Evolutionary conservation across 2,329 filamentous ascomycete species (phyloP).

Genomic region (Rosellinia necatrix): DNA sequence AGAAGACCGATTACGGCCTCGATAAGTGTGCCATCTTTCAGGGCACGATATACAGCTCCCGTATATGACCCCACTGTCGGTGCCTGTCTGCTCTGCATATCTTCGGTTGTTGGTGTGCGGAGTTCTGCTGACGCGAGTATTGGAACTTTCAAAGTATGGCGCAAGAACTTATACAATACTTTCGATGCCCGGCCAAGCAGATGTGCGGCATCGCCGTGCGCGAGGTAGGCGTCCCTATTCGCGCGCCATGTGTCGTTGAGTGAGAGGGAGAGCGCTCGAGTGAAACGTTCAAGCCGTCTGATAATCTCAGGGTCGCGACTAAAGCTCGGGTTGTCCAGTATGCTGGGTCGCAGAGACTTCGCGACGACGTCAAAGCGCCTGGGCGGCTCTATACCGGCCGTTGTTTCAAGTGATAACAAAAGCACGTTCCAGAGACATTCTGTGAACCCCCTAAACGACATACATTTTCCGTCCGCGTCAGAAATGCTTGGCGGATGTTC

Average conservation of each 20-base stretch:
- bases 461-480: neutral
- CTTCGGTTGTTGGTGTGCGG: neutral
- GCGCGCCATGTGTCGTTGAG: constrained; percentile 21
- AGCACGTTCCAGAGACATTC: constrained; percentile 19
- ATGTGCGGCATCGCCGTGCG: constrained; percentile 19
- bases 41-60: constrained; percentile 17
- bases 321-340: constrained; percentile 14
- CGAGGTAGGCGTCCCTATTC: constrained; percentile 23
- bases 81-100: constrained; percentile 12
- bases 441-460: neutral
- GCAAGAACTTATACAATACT: constrained; percentile 22
- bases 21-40: constrained; percentile 22
- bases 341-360: constrained; percentile 19
- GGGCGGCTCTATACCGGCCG: constrained; percentile 13
- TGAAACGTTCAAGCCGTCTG: constrained; percentile 6
- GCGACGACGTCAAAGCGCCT: constrained; percentile 18
- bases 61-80: constrained; percentile 27
- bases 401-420: constrained; percentile 18
- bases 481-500: neutral
- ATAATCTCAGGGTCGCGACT: constrained; percentile 1
- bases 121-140: constrained; percentile 5
- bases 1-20: constrained; percentile 8
- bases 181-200: constrained; percentile 22
- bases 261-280: neutral
- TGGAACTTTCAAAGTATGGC: constrained; percentile 22